These are phyloP conservation scores for Phytophthora melonis DNA, from an alignment of 352 stramenopile genomes.

Conservation along the genomic window DNA sequence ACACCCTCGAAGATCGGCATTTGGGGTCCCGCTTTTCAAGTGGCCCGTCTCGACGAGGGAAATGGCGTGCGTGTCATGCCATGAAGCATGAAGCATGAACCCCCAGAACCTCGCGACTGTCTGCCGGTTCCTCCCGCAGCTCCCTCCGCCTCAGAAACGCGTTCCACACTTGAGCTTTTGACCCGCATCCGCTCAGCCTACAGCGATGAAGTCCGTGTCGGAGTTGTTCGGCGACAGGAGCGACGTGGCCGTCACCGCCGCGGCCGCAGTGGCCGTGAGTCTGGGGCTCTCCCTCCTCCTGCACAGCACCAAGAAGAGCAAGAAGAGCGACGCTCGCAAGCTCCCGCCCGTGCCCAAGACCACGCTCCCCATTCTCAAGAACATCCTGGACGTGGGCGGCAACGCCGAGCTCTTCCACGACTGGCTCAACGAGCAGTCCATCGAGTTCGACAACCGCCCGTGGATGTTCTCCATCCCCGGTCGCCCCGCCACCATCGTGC, in stretches of 20 bases:
- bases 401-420: slow-evolving; percentile 47
- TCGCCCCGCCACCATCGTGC: slow-evolving; percentile 38
- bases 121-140: too few relatives aligned
- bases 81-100: too few relatives aligned
- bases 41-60: too few relatives aligned
- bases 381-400: slow-evolving; percentile 29
- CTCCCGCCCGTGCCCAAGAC: slow-evolving; percentile 27
- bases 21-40: too few relatives aligned
- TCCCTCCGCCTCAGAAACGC: too few relatives aligned
- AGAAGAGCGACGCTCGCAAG: slow-evolving; percentile 13
- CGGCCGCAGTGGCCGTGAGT: slow-evolving; percentile 16
- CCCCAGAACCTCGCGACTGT: too few relatives aligned
- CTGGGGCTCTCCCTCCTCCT: slow-evolving; percentile 29
- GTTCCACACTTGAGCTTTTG: not conserved
- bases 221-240: slow-evolving; percentile 9
- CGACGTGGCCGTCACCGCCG: slow-evolving; percentile 9
- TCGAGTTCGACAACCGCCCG: slow-evolving; percentile 34
- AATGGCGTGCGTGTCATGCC: too few relatives aligned
- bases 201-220: slow-evolving; percentile 14
- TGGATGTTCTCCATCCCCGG: slow-evolving; percentile 45
- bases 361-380: slow-evolving; percentile 44
- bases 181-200: not conserved
- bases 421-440: slow-evolving; percentile 47
- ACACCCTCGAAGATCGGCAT: too few relatives aligned
- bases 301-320: slow-evolving; percentile 24